Percentiles rank a stretch among this genome's conserved stretches.
These are phyloP conservation scores for Calocera cornea DNA, from an alignment of 768 basidiomycete species.

Conservation along the genomic window DNA sequence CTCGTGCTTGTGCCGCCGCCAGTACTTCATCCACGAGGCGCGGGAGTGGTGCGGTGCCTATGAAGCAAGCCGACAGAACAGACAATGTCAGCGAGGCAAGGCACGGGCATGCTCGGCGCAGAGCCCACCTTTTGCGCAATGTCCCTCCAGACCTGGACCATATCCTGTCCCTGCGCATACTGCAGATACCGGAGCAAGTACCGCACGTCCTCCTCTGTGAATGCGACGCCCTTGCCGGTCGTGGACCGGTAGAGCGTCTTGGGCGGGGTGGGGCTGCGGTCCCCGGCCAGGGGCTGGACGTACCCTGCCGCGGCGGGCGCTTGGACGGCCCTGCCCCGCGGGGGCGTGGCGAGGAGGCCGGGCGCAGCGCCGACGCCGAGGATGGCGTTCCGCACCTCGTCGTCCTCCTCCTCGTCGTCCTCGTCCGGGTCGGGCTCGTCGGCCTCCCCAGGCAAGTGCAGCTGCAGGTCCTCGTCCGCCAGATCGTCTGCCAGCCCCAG, in stretches of 20 bases:
- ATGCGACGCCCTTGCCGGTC: slow-evolving; percentile 80
- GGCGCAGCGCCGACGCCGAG: neutral
- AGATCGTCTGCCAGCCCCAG: neutral
- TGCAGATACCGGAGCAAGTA: slow-evolving; percentile 67
- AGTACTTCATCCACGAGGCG: slow-evolving; percentile 91
- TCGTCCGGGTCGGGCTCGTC: slow-evolving; percentile 21
- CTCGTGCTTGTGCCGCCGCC: slow-evolving; percentile 78
- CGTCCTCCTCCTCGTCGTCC: slow-evolving; percentile 27
- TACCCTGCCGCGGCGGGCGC: neutral
- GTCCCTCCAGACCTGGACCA: slow-evolving; percentile 71
- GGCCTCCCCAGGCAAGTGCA: neutral
- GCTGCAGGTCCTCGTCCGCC: neutral
- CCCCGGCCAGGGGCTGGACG: neutral
- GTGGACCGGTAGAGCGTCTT: slow-evolving; percentile 68
- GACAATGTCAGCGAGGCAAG: too few relatives aligned
- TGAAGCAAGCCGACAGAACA: too few relatives aligned
- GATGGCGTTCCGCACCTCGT: neutral
- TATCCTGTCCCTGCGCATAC: slow-evolving; percentile 44
- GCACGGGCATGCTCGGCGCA: slow-evolving; percentile 4
- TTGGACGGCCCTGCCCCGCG: neutral
- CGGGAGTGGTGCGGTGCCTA: slow-evolving; percentile 83
- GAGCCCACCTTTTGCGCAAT: slow-evolving; percentile 46
- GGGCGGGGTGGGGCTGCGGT: slow-evolving; percentile 53
- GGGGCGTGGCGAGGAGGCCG: neutral
- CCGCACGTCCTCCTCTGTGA: slow-evolving; percentile 67